These are phyloP conservation scores for Eucalyptus erythrocorys DNA, from an alignment of 345 rosid species.

Conservation along the genomic window DNA sequence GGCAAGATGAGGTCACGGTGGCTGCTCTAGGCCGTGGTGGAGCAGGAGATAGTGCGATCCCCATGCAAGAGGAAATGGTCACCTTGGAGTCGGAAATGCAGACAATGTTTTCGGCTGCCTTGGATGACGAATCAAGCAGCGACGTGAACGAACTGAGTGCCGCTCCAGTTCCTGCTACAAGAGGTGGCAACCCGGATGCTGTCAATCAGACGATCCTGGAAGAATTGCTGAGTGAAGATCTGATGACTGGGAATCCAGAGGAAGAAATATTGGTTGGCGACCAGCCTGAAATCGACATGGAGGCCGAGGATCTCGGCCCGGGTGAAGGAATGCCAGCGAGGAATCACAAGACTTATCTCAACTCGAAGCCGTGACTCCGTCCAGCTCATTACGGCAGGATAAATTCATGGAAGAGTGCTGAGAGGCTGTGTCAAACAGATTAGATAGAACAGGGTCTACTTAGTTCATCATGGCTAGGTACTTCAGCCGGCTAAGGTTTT, in stretches of 20 bases:
- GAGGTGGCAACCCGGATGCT: slow-evolving; percentile 5
- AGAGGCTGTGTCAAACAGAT: background rate
- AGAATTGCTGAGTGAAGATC: slow-evolving; percentile 31
- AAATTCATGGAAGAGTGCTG: background rate
- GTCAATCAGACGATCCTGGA: slow-evolving; percentile 27
- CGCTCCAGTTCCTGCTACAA: background rate
- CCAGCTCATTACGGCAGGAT: background rate
- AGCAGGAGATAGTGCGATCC: background rate
- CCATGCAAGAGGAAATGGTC: background rate
- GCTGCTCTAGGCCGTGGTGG: background rate
- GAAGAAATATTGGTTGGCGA: slow-evolving; percentile 13
- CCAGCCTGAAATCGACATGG: slow-evolving; percentile 24
- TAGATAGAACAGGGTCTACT: background rate
- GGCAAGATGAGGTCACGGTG: slow-evolving; percentile 1
- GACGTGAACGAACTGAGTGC: background rate
- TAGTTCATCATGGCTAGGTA: background rate
- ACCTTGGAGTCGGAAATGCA: slow-evolving; percentile 28
- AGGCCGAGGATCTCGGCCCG: slow-evolving; percentile 38
- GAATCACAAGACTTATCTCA: slow-evolving; percentile 9
- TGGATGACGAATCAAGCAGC: slow-evolving; percentile 12
- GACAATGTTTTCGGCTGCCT: slow-evolving; percentile 21
- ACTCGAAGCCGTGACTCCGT: background rate
- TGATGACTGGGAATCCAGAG: slow-evolving; percentile 10
- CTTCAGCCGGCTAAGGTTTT: background rate
- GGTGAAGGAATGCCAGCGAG: slow-evolving; percentile 29